Base-by-base conservation (phyloP, 2,329 filamentous ascomycete genomes). In the Coleophoma cylindrospora region DNA sequence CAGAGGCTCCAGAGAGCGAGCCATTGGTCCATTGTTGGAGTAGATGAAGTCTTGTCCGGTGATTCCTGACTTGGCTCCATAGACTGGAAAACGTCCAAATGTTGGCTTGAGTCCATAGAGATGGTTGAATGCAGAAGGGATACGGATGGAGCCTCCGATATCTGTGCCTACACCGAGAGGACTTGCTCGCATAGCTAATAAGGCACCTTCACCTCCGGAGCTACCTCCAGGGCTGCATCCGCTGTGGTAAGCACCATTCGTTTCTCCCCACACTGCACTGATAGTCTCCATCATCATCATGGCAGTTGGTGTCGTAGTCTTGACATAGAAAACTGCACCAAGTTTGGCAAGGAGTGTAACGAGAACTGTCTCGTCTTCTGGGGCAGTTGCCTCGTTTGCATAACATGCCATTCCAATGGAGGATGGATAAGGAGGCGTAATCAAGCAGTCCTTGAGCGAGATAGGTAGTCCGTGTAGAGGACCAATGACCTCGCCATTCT, bases 201-300 rank as follows among this genome's bases (percentile, higher is more conserved):
- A 36, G 2, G 53, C 60, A 10, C 60, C 63, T 40, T 65, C 62
- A 36, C 61, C 61, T 32, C 61, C 61, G 51, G 51, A 57, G 50
- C 62, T 62, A 10, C 62, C 62, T 13, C 61, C 60, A 43, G 50
- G 49, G 37, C 54, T 63, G 17, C 55, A 58, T 2, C 60, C 60
- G 50, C 55, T 57, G 44, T 64, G 58, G 45, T 62, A 61, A 7
- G 61, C 58, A 40, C 55, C 57, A 19, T 44, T 63, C 0, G 67
- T 70, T 41, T 70, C 66, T 14, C 70, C 71, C 61, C 68, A 71
- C 13, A 74, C 61, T 52, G 69, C 66, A 57, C 68, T 72, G 32
- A 66, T 66, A 3, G 69, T 70, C 50, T 72, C 70, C 41, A 66
- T 66, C 61, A 70, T 70, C 70, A 73, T 63, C 67, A 71, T 69